These are phyloP conservation scores for Spathaspora arborariae DNA, from an alignment of 805 yeast genomes.

Conservation along the genomic window DNA sequence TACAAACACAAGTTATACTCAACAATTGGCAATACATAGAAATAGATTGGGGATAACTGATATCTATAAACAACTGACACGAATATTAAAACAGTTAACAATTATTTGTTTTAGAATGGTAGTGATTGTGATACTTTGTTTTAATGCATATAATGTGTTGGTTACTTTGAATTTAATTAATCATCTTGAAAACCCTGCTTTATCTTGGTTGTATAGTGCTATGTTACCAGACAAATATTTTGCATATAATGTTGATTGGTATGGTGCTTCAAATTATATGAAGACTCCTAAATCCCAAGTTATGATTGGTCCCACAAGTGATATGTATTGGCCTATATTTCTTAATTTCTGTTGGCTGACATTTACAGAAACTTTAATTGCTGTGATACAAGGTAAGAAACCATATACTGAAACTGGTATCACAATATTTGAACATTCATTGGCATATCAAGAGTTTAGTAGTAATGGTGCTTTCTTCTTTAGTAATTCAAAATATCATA, in stretches of 20 bases:
- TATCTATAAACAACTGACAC: constrained; percentile 10
- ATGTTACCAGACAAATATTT: constrained; percentile 16
- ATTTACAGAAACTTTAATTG: constrained; percentile 61
- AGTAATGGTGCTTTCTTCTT: constrained; percentile 26
- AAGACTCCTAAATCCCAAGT: constrained; percentile 23
- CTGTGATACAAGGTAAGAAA: constrained; percentile 49
- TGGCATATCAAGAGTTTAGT: constrained; percentile 72
- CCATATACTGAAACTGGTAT: constrained; percentile 66
- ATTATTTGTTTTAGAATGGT: constrained; percentile 24
- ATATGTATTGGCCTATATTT: constrained; percentile 56
- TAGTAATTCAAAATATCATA: constrained; percentile 14
- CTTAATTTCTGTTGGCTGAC: constrained; percentile 56
- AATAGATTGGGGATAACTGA: constrained; percentile 10
- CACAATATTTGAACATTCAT: constrained; percentile 70
- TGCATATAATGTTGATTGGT: constrained; percentile 21
- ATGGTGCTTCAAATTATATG: constrained; percentile 24
- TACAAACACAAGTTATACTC: constrained; percentile 23
- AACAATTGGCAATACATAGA: constrained; percentile 16
- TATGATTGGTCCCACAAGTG: constrained; percentile 47
- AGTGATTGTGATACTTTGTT: constrained; percentile 21
- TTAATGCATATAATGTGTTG: constrained; percentile 24
- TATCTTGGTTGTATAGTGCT: constrained; percentile 11
- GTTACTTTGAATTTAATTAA: constrained; percentile 26
- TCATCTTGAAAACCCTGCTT: constrained; percentile 11
- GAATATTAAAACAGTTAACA: constrained; percentile 17